Evolutionary conservation across 2,329 filamentous ascomycete genomes (phyloP), one percentile per base, ranked within the genome.

Genomic region (Penicillium psychrosexuale): DNA sequence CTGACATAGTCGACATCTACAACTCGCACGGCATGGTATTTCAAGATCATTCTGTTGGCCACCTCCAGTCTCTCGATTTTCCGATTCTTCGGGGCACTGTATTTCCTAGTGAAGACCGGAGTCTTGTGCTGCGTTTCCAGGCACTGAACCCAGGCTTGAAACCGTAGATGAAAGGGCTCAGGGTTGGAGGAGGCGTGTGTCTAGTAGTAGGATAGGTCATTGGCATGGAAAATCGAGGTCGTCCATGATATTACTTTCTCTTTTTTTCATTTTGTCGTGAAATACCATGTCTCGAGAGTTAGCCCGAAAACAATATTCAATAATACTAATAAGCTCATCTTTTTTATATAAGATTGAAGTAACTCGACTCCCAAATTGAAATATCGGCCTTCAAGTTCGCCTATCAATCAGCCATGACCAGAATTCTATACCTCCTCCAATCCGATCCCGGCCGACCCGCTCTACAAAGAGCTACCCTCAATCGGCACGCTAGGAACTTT

Each of bases 401-500:
- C n/a, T n/a, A n/a, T 24, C 55, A 66, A 39, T 66, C 61, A 8
- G 49, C 65, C 19, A 56, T 58, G 45, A 66, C 63, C 8, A 57
- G 40, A 17, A 57, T 65, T 2, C 49, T 64, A 1, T 61, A 65
- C n/a, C 58, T 64, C 1, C 39, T 45, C 22, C 56, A 64, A 40
- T 15, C 55, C 3, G 38, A 43, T 4, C 47, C 46, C 3, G 44
- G 34, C 3, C 53, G 56, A 24, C 22, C 40, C 42, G 17, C 11
- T 51, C 57, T 34, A 53, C 28, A 28, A 49, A 60, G 5, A 39
- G 22, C 2, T 59, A 17, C 62, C n/a, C n/a, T n/a, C n/a, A n/a
- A n/a, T n/a, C 61, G 12, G 63, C 63, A 8, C 63, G 63, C 5
- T 56, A 57, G 17, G 58, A 63, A 8, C 47, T 66, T n/a, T 60